Conservation (phyloP, 2,329 filamentous ascomycete genomes). For the Talaromyces verruculosus region DNA sequence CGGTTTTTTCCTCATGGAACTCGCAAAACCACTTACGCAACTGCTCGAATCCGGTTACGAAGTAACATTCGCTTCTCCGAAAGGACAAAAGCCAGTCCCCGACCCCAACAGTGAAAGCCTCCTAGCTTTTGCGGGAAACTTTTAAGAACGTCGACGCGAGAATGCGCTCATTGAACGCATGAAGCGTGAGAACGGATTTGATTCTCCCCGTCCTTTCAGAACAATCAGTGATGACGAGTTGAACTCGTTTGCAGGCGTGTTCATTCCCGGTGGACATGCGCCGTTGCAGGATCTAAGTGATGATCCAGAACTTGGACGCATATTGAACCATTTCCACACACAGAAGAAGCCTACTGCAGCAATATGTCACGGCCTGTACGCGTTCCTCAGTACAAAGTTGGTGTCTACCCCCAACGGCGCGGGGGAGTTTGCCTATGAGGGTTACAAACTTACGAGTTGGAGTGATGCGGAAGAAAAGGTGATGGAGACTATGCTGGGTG, state of each 20-base stretch:
- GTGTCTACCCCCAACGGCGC: conserved; percentile 25
- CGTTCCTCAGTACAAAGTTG: conserved; percentile 44
- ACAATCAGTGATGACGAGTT: conserved; percentile 45
- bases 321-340: conserved; percentile 44
- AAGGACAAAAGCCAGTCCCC: conserved; percentile 43
- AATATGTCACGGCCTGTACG: conserved; percentile 51
- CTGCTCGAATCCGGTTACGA: conserved; percentile 42
- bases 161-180: conserved; percentile 45
- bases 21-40: conserved; percentile 40
- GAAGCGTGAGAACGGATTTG: conserved; percentile 49
- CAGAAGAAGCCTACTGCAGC: conserved; percentile 46
- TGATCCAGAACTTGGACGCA: conserved; percentile 45
- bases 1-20: conserved; percentile 43
- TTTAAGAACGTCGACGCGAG: conserved; percentile 45
- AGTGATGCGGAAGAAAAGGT: conserved; percentile 49
- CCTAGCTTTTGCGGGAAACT: conserved; percentile 48
- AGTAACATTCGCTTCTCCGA: conserved; percentile 49
- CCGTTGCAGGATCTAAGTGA: conserved; percentile 46
- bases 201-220: conserved; percentile 38
- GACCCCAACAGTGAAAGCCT: conserved; percentile 47
- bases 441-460: conserved; percentile 49
- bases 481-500: conserved; percentile 48
- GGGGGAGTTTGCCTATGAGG: conserved; percentile 46
- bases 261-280: conserved; percentile 50
- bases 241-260: conserved; percentile 41